Percentiles rank a stretch among this genome's conserved stretches.
These are phyloP conservation scores for Plasmodium fragile DNA, from an alignment of 169 alveolate species.

Conservation along the genomic window DNA sequence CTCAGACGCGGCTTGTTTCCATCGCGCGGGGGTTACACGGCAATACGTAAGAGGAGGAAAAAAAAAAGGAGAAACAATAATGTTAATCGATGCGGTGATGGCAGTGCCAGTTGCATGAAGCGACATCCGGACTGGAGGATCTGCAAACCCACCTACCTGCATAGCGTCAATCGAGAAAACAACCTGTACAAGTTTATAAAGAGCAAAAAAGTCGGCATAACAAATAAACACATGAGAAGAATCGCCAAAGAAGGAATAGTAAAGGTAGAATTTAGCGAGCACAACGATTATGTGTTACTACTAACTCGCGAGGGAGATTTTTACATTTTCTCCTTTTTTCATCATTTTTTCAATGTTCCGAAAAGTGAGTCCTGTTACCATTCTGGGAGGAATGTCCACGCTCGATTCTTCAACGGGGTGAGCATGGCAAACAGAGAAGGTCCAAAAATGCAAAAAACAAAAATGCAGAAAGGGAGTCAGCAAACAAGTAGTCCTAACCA, in stretches of 20 bases:
- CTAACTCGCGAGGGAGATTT: slow-evolving; percentile 25
- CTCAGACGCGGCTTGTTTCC: slow-evolving; percentile 4
- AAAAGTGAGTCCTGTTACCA: slow-evolving; percentile 50
- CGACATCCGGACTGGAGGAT: background rate
- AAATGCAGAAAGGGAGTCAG: background rate
- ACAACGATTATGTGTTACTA: slow-evolving; percentile 66
- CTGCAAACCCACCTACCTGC: slow-evolving; percentile 17
- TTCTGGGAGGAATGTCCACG: slow-evolving; percentile 48
- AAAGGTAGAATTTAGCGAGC: slow-evolving; percentile 48
- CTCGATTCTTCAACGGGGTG: background rate
- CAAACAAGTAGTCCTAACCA: background rate
- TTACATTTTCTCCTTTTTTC: slow-evolving; percentile 74
- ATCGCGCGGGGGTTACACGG: background rate
- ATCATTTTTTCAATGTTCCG: slow-evolving; percentile 44
- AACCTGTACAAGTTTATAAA: slow-evolving; percentile 26
- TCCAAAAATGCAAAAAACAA: background rate
- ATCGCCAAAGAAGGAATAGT: slow-evolving; percentile 47
- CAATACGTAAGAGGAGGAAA: background rate
- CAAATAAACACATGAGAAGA: slow-evolving; percentile 14
- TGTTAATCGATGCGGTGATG: background rate
- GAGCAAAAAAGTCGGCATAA: slow-evolving; percentile 19
- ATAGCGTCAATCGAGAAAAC: slow-evolving; percentile 42
- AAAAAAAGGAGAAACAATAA: background rate
- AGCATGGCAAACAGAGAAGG: background rate
- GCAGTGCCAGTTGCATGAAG: background rate